phyloP scores from a whole-genome alignment of 257 asterid genomes.

The Solanum habrochaites region DNA sequence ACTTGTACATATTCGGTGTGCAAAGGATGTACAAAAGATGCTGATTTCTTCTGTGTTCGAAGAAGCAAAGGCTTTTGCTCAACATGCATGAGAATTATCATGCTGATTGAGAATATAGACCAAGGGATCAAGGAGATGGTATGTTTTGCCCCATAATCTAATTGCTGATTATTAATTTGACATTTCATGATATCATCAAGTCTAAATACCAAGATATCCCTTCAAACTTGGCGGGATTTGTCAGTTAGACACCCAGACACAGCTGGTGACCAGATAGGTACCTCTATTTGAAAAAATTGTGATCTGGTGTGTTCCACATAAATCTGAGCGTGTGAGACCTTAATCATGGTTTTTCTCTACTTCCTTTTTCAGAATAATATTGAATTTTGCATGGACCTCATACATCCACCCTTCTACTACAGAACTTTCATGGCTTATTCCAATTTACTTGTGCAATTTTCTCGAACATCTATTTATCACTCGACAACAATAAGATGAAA shows the following conservation, averaged over 20 bases:
- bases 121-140: conserved; percentile 58
- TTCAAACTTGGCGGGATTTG: background rate
- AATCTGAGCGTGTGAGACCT: background rate
- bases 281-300: background rate
- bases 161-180: background rate
- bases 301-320: background rate
- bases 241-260: background rate
- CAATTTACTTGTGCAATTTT: conserved; percentile 30
- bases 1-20: conserved; percentile 94
- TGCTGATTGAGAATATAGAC: conserved; percentile 81
- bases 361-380: background rate
- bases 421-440: conserved; percentile 52
- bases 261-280: background rate
- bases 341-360: background rate
- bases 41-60: conserved; percentile 61
- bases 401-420: conserved; percentile 53
- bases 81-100: conserved; percentile 73
- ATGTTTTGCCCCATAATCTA: conserved; percentile 12
- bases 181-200: background rate
- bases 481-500: conserved; percentile 46
- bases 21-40: conserved; percentile 65
- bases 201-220: background rate
- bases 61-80: conserved; percentile 89
- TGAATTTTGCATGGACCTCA: background rate
- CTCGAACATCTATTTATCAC: conserved; percentile 41